A percentile compares a stretch with the other conserved stretches of the same genome.
Evolutionary conservation across 2,329 filamentous ascomycete species (phyloP).

Genomic region (Achaetomium macrosporum): DNA sequence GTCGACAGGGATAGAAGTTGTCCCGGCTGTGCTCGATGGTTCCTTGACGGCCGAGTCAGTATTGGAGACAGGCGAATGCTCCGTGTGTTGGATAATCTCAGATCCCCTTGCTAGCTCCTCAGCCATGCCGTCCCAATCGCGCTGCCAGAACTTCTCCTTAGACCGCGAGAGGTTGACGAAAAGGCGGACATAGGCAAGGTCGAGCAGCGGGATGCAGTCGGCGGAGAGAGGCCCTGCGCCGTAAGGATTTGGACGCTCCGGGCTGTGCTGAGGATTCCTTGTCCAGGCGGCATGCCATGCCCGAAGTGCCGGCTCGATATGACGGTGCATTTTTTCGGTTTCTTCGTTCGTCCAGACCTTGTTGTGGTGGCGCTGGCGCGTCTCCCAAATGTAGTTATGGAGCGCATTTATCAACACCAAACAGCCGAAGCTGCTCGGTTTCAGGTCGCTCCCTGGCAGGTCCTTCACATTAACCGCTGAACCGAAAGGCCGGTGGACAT

Average conservation of each 20-base stretch:
- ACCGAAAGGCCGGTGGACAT: constrained; percentile 41
- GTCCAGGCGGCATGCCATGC: constrained; percentile 94
- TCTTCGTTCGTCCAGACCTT: constrained; percentile 87
- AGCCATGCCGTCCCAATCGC: constrained; percentile 87
- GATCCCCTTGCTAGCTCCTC: constrained; percentile 75
- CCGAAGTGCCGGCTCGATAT: constrained; percentile 87
- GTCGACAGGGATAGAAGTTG: constrained; percentile 44
- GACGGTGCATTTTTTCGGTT: constrained; percentile 90
- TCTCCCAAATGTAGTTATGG: constrained; percentile 99
- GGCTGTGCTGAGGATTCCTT: constrained; percentile 74
- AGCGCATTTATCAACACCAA: constrained; percentile 87
- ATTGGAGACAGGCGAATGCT: constrained; percentile 52
- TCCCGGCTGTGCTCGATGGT: constrained; percentile 41
- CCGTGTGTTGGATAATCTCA: constrained; percentile 68
- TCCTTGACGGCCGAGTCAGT: constrained; percentile 40
- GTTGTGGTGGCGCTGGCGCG: constrained; percentile 80
- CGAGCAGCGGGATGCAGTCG: constrained; percentile 83
- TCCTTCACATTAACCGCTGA: constrained; percentile 43
- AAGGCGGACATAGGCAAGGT: constrained; percentile 84
- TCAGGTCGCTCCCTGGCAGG: constrained; percentile 56
- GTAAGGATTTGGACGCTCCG: constrained; percentile 79
- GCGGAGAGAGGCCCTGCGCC: constrained; percentile 77
- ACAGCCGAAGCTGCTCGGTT: constrained; percentile 87
- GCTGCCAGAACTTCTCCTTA: constrained; percentile 90
- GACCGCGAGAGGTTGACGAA: constrained; percentile 90